A percentile compares a stretch with the other conserved stretches of the same genome.
Conservation (phyloP, 2,329 filamentous ascomycete species). For the Phialophora verrucosa region DNA sequence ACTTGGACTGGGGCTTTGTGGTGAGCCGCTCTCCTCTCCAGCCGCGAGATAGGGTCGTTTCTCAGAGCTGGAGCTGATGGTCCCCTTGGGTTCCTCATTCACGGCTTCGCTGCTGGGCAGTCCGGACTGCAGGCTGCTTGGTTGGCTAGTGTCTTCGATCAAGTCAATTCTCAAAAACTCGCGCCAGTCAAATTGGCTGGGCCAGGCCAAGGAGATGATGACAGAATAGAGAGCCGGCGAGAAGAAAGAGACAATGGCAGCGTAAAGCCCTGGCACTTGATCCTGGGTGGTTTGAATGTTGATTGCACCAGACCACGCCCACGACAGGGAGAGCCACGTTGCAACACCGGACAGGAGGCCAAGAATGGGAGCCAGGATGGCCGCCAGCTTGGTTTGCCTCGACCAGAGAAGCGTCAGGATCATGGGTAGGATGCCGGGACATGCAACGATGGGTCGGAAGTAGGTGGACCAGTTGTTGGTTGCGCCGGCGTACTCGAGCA, state of each 20-base stretch:
- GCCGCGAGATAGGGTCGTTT: constrained; percentile 20
- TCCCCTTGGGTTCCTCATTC: constrained; percentile 12
- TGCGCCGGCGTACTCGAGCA: constrained; percentile 56
- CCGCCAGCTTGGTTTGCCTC: constrained; percentile 53
- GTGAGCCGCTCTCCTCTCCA: constrained; percentile 5
- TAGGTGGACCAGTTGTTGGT: constrained; percentile 57
- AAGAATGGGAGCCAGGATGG: constrained; percentile 45
- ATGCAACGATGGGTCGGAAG: constrained; percentile 51
- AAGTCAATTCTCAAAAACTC: constrained; percentile 55
- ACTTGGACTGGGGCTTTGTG: not conserved
- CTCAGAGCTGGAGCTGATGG: not conserved
- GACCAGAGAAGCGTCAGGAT: constrained; percentile 41
- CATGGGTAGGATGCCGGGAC: constrained; percentile 54
- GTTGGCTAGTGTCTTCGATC: constrained; percentile 45
- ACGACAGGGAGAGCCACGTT: constrained; percentile 47
- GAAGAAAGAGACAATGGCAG: constrained; percentile 54
- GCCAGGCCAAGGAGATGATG: constrained; percentile 50
- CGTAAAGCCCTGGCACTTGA: constrained; percentile 53
- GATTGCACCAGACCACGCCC: constrained; percentile 47
- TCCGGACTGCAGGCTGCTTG: constrained; percentile 22
- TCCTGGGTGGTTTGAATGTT: constrained; percentile 50
- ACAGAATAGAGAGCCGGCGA: constrained; percentile 55
- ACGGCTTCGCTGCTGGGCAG: constrained; percentile 26
- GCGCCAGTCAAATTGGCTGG: constrained; percentile 51
- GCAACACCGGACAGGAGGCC: constrained; percentile 21